phyloP scores from a whole-genome alignment of 2,329 filamentous ascomycete species.

The Fusarium sp. region DNA sequence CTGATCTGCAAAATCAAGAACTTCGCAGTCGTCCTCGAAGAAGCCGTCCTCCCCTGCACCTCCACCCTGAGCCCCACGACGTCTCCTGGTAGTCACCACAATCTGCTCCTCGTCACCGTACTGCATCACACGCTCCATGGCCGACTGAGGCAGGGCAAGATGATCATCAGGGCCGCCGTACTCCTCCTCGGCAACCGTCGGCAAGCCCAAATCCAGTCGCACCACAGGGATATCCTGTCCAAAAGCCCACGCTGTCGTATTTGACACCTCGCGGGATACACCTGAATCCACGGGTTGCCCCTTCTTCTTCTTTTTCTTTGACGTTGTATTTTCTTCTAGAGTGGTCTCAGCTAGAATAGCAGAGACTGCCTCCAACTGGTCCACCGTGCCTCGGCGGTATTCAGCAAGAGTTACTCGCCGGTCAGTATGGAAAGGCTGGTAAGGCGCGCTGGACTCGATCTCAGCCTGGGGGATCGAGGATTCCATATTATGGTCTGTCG shows the following conservation, averaged over 20 bases:
- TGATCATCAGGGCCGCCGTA: constrained; percentile 68
- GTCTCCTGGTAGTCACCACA: constrained; percentile 84
- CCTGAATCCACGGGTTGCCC: constrained; percentile 46
- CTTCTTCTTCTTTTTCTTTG: constrained; percentile 58
- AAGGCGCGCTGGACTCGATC: constrained; percentile 95
- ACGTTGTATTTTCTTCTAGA: constrained; percentile 57
- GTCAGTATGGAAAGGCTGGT: constrained; percentile 96
- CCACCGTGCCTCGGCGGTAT: constrained; percentile 61
- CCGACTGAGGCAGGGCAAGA: constrained; percentile 73
- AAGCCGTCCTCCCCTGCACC: constrained; percentile 80
- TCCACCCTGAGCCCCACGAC: constrained; percentile 67
- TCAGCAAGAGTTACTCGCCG: constrained; percentile 84
- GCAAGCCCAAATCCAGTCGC: constrained; percentile 69
- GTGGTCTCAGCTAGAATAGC: constrained; percentile 59
- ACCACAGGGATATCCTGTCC: constrained; percentile 68
- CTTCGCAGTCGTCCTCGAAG: constrained; percentile 94
- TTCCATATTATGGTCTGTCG: constrained; percentile 65
- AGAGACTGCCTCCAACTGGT: constrained; percentile 56
- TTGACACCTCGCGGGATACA: constrained; percentile 34
- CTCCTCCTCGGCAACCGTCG: constrained; percentile 66
- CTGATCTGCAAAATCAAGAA: constrained; percentile 88
- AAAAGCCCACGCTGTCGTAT: constrained; percentile 69
- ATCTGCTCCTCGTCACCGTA: constrained; percentile 81
- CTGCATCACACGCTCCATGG: constrained; percentile 75
- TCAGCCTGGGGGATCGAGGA: constrained; percentile 83